Evolutionary conservation across 108 stramenopile species (phyloP).

Genomic region (Licmophora abbreviata): DNA sequence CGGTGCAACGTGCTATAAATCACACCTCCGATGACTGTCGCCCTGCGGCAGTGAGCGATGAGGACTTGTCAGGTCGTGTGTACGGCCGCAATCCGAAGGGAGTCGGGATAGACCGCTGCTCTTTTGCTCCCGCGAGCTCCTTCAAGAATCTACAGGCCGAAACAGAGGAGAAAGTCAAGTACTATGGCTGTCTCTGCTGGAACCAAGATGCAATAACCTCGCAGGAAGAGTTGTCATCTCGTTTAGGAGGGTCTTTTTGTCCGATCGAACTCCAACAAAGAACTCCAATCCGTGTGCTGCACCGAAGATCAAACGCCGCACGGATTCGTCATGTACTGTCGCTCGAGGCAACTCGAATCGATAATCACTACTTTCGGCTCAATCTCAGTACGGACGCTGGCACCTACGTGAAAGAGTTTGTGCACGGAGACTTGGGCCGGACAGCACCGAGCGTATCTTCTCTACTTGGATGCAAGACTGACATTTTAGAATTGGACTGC

Average conservation of each 20-base stretch:
- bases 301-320: slow-evolving; percentile 57
- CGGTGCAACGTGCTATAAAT: slow-evolving; percentile 41
- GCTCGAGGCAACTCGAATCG: slow-evolving; percentile 34
- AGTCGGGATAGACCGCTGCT: slow-evolving; percentile 46
- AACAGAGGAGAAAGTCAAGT: slow-evolving; percentile 77
- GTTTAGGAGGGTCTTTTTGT: neutral
- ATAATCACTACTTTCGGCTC: slow-evolving; percentile 65
- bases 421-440: slow-evolving; percentile 79
- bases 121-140: slow-evolving; percentile 25
- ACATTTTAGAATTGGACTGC: slow-evolving; percentile 74
- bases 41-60: neutral
- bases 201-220: slow-evolving; percentile 31
- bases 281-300: slow-evolving; percentile 76
- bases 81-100: slow-evolving; percentile 61
- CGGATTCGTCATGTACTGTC: slow-evolving; percentile 40
- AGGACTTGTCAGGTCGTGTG: slow-evolving; percentile 5
- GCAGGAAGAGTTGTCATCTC: slow-evolving; percentile 5
- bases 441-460: slow-evolving; percentile 57
- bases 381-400: slow-evolving; percentile 64
- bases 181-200: slow-evolving; percentile 77
- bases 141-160: slow-evolving; percentile 58
- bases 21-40: neutral
- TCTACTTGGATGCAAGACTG: slow-evolving; percentile 63
- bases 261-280: slow-evolving; percentile 33
- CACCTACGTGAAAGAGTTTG: slow-evolving; percentile 87